Conservation (phyloP, 1,139 yeast genomes). For the Candida sojae region DNA sequence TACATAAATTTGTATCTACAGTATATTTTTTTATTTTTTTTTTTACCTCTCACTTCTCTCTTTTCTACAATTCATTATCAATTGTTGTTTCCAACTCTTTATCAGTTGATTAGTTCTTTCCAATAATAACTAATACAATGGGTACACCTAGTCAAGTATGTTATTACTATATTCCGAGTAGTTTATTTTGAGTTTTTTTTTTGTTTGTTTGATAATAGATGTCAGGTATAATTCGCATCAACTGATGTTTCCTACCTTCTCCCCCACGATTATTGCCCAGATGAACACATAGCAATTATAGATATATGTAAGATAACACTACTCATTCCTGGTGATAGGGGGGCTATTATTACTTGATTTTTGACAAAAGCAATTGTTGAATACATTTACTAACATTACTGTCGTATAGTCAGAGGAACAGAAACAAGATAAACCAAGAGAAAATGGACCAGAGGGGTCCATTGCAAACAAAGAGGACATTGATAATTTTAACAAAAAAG, state of each 20-base stretch:
- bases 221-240: not conserved
- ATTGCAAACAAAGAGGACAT: slow-evolving; percentile 30
- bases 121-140: not conserved
- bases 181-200: no score
- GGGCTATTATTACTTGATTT: no score
- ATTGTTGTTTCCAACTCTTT: not conserved
- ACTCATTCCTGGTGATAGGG: no score
- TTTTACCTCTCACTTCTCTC: not conserved
- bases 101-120: not conserved
- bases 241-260: not conserved
- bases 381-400: not conserved
- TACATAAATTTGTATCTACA: no score
- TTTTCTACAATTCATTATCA: not conserved
- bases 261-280: not conserved
- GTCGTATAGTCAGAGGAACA: slow-evolving; percentile 1
- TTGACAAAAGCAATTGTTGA: no score
- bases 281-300: not conserved
- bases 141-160: slow-evolving; percentile 3
- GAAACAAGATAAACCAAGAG: not conserved
- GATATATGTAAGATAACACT: not conserved
- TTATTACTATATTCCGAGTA: not conserved
- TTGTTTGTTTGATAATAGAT: no score
- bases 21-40: not conserved
- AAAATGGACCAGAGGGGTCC: not conserved
- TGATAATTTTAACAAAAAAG: slow-evolving; percentile 29